Evolutionary conservation across 2,329 filamentous ascomycete species (phyloP).

Genomic region (Aspergillus bombycis): DNA sequence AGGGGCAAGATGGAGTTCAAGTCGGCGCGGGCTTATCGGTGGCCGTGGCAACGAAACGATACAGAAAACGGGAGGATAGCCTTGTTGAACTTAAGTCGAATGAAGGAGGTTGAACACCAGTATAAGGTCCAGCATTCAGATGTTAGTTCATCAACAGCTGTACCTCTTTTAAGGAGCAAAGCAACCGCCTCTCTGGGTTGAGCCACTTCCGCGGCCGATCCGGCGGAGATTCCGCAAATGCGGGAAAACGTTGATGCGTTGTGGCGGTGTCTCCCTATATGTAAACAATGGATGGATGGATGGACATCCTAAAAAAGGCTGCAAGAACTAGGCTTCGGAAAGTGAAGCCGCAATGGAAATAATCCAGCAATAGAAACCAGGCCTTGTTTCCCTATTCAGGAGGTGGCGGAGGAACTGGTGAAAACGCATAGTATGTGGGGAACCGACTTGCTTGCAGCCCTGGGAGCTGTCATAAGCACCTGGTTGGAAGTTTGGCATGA

Average conservation of each 20-base stretch:
- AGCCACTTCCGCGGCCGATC: conserved; percentile 38
- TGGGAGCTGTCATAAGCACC: neutral
- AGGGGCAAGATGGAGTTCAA: neutral
- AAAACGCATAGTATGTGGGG: neutral
- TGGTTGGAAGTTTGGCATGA: neutral
- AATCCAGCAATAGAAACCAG: neutral
- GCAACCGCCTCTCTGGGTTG: conserved; percentile 19
- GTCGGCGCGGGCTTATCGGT: conserved; percentile 1
- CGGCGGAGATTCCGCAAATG: conserved; percentile 25
- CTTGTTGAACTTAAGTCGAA: neutral
- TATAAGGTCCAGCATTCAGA: neutral
- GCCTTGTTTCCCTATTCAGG: too few species aligned
- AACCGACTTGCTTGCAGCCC: neutral
- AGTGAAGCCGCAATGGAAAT: neutral
- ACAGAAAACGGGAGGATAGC: neutral
- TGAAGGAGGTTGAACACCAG: neutral
- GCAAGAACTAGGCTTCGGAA: neutral
- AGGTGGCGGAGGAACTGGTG: neutral
- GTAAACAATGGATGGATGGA: neutral
- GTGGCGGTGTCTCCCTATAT: conserved; percentile 27
- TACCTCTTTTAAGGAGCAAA: conserved; percentile 16
- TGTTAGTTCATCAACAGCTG: neutral
- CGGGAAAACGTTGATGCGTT: conserved; percentile 36
- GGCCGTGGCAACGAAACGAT: neutral
- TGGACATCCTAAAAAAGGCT: neutral